A percentile compares a stretch with the other conserved stretches of the same genome.
These are phyloP conservation scores for Herpetomonas samuelpessoai DNA, from an alignment of 208 protist genomes.

Conservation along the genomic window DNA sequence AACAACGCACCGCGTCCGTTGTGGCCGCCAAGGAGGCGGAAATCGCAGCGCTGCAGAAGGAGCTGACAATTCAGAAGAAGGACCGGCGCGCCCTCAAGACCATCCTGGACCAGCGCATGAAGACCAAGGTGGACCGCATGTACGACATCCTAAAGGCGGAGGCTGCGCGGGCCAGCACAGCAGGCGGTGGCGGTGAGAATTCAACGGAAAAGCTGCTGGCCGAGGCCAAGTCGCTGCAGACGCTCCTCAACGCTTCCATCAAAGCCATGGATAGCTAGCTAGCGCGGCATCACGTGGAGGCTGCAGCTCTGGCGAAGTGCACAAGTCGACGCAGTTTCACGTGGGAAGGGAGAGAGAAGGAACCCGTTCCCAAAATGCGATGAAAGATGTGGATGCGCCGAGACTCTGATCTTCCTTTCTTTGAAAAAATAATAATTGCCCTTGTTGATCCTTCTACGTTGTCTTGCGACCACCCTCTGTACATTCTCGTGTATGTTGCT, in stretches of 20 bases:
- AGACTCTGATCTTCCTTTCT: too few species aligned
- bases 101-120: conserved; percentile 88
- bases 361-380: too few species aligned
- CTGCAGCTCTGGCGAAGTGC: too few species aligned
- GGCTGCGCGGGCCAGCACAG: conserved; percentile 7
- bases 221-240: conserved; percentile 52
- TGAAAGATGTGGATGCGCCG: too few species aligned
- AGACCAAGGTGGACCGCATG: conserved; percentile 74
- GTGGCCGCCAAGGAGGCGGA: neutral
- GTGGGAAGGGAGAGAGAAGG: too few species aligned
- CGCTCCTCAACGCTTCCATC: conserved; percentile 67
- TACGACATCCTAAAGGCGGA: conserved; percentile 25
- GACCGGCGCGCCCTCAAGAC: conserved; percentile 77
- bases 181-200: neutral
- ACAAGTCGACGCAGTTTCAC: too few species aligned
- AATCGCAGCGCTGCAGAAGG: conserved; percentile 9
- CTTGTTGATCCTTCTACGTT: too few species aligned
- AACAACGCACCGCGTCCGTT: neutral
- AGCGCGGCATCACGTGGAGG: too few species aligned
- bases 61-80: conserved; percentile 48
- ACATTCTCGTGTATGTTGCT: too few species aligned
- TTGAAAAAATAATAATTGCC: too few species aligned
- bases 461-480: too few species aligned
- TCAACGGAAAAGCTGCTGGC: conserved; percentile 17
- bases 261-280: conserved; percentile 62